phyloP scores from a whole-genome alignment of 306 rosid genomes.

The Dalbergia cultrata region DNA sequence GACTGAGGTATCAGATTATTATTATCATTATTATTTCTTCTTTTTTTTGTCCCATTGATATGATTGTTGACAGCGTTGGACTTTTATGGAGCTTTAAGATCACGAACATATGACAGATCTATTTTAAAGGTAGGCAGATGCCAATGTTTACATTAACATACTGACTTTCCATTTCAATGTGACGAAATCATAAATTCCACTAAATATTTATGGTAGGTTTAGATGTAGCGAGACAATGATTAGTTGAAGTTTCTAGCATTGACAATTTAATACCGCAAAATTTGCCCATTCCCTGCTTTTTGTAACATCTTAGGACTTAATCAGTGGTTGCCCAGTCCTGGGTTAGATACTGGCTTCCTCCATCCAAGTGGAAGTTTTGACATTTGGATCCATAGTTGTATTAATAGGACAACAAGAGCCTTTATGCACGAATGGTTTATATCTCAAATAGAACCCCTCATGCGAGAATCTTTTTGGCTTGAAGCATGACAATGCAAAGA shows the following conservation, averaged over 20 bases:
- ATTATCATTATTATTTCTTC: neutral
- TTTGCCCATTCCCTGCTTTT: conserved; percentile 17
- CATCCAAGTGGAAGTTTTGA: conserved; percentile 4
- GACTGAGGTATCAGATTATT: neutral
- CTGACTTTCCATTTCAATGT: conserved; percentile 27
- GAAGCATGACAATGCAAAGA: conserved; percentile 11
- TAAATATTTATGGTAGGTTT: conserved; percentile 30
- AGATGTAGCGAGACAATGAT: neutral
- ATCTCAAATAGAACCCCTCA: neutral
- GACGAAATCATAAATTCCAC: conserved; percentile 23
- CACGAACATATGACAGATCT: conserved; percentile 85
- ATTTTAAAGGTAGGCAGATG: conserved; percentile 74
- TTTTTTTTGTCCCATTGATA: conserved; percentile 33
- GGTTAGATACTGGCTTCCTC: conserved; percentile 30
- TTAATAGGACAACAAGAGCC: neutral
- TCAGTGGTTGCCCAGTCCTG: neutral
- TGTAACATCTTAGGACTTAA: conserved; percentile 1
- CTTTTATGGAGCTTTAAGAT: conserved; percentile 96
- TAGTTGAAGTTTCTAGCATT: conserved; percentile 25
- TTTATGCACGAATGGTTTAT: neutral
- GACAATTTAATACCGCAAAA: conserved; percentile 18
- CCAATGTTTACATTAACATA: conserved; percentile 40
- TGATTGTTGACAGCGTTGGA: conserved; percentile 83
- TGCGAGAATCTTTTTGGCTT: conserved; percentile 14
- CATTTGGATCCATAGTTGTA: conserved; percentile 8